Base-by-base conservation (phyloP, 2,329 filamentous ascomycete genomes). In the Diaporthe aspalathi region DNA sequence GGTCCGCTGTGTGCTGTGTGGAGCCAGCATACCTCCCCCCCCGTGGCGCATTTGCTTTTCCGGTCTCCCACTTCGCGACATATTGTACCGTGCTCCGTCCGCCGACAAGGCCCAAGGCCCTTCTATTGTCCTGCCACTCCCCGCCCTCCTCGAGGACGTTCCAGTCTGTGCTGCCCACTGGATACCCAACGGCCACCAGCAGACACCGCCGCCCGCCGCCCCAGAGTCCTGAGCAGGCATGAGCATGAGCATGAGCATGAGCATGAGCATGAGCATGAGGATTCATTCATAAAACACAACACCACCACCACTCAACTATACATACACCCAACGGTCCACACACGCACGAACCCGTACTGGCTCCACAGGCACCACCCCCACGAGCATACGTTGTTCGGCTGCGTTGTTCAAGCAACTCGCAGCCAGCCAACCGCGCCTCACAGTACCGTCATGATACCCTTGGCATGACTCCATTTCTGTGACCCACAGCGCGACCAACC, bases 401-500 rank as follows among this genome's bases (percentile, higher is more conserved):
- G 60, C 45, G 43, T 50, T 65, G 60, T 65, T 50, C 60, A 9
- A 50, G 60, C 60, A 65, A 47, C 45, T 65, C 60, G 60, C 60
- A 65, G 60, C 60, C 60, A 65, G 60, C 60, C 60, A 65, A 35
- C 45, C 60, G 45, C 24, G 17, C 45, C n/a, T 38, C 60, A 38
- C 20, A 22, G 60, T 38, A 50, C 60, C 43, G 60, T 65, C 60
- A 65, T 65, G 60, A 65, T 50, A 65, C 60, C 60, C 60, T 65
- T 49, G 60, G 60, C 60, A 65, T 65, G 60, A 65, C 60, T 49
- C 60, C 60, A 49, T 65, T 50, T 50, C 32, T 45, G 45, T 65
- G 60, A 65, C 60, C 60, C 60, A 65, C 60, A 65, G 60, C 60
- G 45, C 60, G 45, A 65, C 43, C 57, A 11, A 50, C 60, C 60